Base-by-base conservation (phyloP, 805 yeast genomes). In the Yarrowia divulgata region DNA sequence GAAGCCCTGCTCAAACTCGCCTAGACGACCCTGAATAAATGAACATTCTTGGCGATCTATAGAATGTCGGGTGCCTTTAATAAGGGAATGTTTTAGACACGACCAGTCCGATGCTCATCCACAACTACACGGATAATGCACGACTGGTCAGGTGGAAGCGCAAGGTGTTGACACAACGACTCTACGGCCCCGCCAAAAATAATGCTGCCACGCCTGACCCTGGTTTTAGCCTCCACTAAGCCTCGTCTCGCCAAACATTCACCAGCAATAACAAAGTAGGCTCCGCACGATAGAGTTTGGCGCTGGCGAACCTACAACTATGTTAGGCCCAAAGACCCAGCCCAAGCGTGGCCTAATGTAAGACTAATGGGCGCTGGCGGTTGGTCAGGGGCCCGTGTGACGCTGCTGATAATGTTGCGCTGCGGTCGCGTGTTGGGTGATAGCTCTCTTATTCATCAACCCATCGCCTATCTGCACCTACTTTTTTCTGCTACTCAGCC, bases 181-280 rank as follows among this genome's bases (percentile, higher is more conserved):
- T 13, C 40, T 23, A 23, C 29, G 29, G 16, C 8, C 14, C 43
- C 43, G 12, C 34, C 32, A 10, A 13, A n/a, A 43, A 43, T 43
- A 43, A 43, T 43, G 18, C 48, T 43, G 48, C 48, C 37, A 49
- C 54, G 39, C 55, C 55, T 49, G 39, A 18, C 42, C 43, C 58
- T 32, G 10, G 29, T 18, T n/a, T 18, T 34, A 34, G 16, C 29
- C 57, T 37, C 43, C 42, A 18, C 42, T 34, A 19, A 52, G 43
- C 57, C 57, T 18, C 57, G 57, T 37, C 58, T 52, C 58, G 58
- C 43, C 58, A 52, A 52, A 52, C 58, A 52, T 37, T 18, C 43
- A 18, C 58, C 58, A 52, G 58, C 58, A 52, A 52, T 37, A 52
- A 52, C 58, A 52, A 52, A 18, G 58, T 37, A 37, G 60, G 34